Base-by-base conservation (phyloP, 805 yeast species). In the Candida anglica region DNA sequence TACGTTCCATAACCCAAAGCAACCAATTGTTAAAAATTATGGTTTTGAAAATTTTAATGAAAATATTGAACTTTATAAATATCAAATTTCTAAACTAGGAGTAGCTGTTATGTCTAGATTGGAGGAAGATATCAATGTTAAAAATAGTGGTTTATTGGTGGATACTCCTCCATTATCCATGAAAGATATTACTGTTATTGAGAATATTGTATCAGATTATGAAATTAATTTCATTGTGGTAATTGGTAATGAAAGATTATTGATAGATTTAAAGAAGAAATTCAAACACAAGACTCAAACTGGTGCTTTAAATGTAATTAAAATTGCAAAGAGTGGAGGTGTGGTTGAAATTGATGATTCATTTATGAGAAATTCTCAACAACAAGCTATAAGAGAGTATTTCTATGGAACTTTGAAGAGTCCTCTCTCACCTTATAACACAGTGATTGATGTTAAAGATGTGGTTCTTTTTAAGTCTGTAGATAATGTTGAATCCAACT, bases 351-450 rank as follows among this genome's bases (percentile, higher is more conserved):
- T 75, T 19, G 91, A 83, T 39, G 91, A 81, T 34, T 65, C 75
- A 9, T 87, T 68, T 52, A 65, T 70, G 23, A 70, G 98, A 49
- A 75, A 80, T 23, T 34, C 73, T 15, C 98, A 91, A 55, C 86
- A 88, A 47, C 71, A 76, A 27, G 66, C 81, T 4, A 87, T 91
- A 34, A 78, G 79, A 51, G 94, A 89, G 50, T 93, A 93, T 56
- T 93, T 93, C 49, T 87, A 93, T 52, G 98, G 98, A 2, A 73
- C 74, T 5, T 59, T 70, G 14, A 70, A 70, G 28, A 71, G 77
- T 4, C 75, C 79, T 4, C 67, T 93, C 34, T 81, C 94, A 14
- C 98, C 99, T 2, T 89, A 80, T 56, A 84, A 94, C 4, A 75
- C 87, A 2, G 86, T 88, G 15, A 78, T 80, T 2, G 86, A 79